Base-by-base conservation (phyloP, 2,329 filamentous ascomycete species). In the Xylariaceae sp. region DNA sequence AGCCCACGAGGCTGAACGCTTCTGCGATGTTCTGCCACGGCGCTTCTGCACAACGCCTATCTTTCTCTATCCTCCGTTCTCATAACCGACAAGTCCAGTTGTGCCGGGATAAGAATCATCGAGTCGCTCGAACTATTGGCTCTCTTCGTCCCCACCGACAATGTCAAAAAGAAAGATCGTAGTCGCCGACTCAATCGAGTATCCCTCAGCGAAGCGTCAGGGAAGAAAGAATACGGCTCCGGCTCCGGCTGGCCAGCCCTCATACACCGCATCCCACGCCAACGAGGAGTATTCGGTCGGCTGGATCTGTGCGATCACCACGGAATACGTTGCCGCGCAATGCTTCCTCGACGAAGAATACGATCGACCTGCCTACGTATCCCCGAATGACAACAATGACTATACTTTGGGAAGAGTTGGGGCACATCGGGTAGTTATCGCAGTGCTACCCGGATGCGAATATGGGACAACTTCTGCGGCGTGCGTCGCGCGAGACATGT, bases 401-500 rank as follows among this genome's bases (percentile, higher is more conserved):
- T 55, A 55, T 13, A 57, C 50, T 11, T 55, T 55, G 3, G 64
- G 65, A 2, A 37, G 32, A 4, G 58, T 66, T 29, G 62, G 57
- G 13, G 50, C 36, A 45, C 60, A 64, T 42, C 57, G 64, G n/a
- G 53, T 64, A 9, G 49, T 62, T 32, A 60, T 71, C 13, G 60
- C 64, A 4, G 57, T 49, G 3, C 39, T 71, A 2, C 67, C 70
- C 0, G 52, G 60, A 5, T 68, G 61, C 10, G 45, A 60, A 6
- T 69, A 69, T 26, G 70, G 70, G 1, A 2, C 50, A 58, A 16
- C 15, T 4, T 27, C 30, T n/a, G 68, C 70, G 0, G 65, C 69
- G 1, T 58, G n/a, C 6, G 69, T 69, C 2, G 70, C 64, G 0
- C 58, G 33, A 9, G 50, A 67, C 29, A 67, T 73, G 63, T 32